phyloP scores from a whole-genome alignment of 176 grass and related monocot species.

The Aechmea fasciata region DNA sequence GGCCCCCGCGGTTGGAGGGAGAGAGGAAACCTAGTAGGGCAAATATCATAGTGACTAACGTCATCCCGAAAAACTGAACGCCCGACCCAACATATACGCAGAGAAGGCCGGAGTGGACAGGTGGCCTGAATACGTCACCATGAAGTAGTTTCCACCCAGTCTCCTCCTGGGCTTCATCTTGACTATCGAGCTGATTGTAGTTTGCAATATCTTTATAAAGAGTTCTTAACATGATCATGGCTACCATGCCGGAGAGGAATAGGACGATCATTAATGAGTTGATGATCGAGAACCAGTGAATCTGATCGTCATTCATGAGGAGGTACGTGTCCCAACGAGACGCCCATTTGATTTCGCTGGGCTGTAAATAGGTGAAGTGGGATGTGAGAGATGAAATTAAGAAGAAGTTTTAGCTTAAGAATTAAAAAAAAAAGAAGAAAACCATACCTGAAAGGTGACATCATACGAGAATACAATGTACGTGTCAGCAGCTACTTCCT shows the following conservation, averaged over 20 bases:
- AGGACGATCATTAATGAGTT: conserved; percentile 50
- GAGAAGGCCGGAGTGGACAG: conserved; percentile 30
- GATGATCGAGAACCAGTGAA: conserved; percentile 49
- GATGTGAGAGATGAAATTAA: conserved; percentile 8
- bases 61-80: conserved; percentile 39
- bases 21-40: conserved; percentile 35
- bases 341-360: conserved; percentile 41
- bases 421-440: neutral
- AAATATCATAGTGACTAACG: conserved; percentile 39
- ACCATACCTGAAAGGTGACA: conserved; percentile 30
- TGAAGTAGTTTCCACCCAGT: conserved; percentile 44
- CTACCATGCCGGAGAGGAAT: conserved; percentile 43
- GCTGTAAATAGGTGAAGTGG: conserved; percentile 8
- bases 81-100: conserved; percentile 47
- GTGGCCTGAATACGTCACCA: conserved; percentile 37
- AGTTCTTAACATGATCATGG: conserved; percentile 47
- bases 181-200: conserved; percentile 40
- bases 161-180: conserved; percentile 48
- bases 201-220: conserved; percentile 48
- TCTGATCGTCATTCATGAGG: conserved; percentile 38
- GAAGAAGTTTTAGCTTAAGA: neutral
- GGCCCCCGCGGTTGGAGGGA: conserved; percentile 38
- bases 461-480: conserved; percentile 37
- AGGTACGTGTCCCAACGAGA: conserved; percentile 45
- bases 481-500: conserved; percentile 30